These are phyloP conservation scores for Penicillium lividum DNA, from an alignment of 495 filamentous ascomycete genomes.

Conservation along the genomic window DNA sequence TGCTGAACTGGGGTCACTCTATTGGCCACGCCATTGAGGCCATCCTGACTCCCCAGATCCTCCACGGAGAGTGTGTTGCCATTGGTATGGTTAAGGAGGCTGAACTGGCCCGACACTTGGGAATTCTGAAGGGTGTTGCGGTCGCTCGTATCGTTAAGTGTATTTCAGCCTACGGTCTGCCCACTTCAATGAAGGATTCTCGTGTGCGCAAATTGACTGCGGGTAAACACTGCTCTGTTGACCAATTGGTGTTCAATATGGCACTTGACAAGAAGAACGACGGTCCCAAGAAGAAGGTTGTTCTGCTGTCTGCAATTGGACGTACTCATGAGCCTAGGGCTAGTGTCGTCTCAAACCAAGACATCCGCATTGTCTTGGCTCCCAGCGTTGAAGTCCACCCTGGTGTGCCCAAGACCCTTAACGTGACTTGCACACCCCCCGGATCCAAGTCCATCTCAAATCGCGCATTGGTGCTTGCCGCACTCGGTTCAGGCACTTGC, in stretches of 20 bases:
- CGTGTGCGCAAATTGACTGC: conserved; percentile 83
- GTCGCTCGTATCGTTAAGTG: conserved; percentile 90
- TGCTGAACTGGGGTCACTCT: conserved; percentile 97
- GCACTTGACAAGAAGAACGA: conserved; percentile 99
- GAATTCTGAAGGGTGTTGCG: conserved; percentile 80
- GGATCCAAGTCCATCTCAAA: conserved; percentile 99
- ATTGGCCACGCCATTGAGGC: conserved; percentile 98
- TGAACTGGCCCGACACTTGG: conserved; percentile 86
- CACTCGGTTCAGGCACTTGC: conserved; percentile 83
- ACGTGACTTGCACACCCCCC: conserved; percentile 80
- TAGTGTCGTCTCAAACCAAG: conserved; percentile 80
- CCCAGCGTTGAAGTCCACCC: conserved; percentile 74
- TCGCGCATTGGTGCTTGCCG: conserved; percentile 87
- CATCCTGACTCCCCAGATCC: conserved; percentile 89
- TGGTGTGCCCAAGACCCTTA: conserved; percentile 60
- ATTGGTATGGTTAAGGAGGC: conserved; percentile 99
- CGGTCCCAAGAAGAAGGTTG: conserved; percentile 92
- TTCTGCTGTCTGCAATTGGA: conserved; percentile 91
- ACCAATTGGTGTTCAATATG: conserved; percentile 87
- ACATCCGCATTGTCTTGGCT: conserved; percentile 82
- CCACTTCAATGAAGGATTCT: conserved; percentile 81
- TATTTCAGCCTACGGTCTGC: conserved; percentile 88
- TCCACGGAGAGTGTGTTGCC: conserved; percentile 93
- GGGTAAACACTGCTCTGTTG: conserved; percentile 87
- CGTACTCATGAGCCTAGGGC: conserved; percentile 83